These are phyloP conservation scores for Prinsepia uniflora DNA, from an alignment of 306 rosid genomes.

Conservation along the genomic window DNA sequence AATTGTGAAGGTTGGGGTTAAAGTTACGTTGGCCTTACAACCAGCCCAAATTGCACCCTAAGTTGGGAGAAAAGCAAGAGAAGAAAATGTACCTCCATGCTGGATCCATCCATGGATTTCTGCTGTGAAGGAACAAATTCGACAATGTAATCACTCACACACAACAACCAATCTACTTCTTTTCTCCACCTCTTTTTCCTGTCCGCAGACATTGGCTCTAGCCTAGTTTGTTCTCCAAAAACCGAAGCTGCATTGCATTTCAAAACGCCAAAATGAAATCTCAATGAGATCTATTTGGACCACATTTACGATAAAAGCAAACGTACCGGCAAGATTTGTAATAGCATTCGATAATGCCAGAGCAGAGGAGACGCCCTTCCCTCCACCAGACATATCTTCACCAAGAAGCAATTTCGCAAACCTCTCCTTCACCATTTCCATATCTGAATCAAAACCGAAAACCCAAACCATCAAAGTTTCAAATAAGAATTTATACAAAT, in stretches of 20 bases:
- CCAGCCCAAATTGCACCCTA: no score
- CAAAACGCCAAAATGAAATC: background rate
- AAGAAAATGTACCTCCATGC: slow-evolving; percentile 69
- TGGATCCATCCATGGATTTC: slow-evolving; percentile 66
- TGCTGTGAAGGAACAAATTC: slow-evolving; percentile 92
- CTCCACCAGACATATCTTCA: slow-evolving; percentile 99
- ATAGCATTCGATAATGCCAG: slow-evolving; percentile 96
- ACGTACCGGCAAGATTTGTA: slow-evolving; percentile 91
- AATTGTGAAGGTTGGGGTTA: no score
- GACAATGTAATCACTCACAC: slow-evolving; percentile 74
- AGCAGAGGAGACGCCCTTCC: slow-evolving; percentile 95
- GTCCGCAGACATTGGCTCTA: slow-evolving; percentile 79
- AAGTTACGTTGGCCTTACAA: no score
- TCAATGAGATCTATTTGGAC: background rate
- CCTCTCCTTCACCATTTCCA: slow-evolving; percentile 93
- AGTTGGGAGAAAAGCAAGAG: no score
- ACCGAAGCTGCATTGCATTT: slow-evolving; percentile 70
- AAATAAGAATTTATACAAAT: background rate
- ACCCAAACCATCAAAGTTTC: background rate
- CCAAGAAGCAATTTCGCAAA: slow-evolving; percentile 87
- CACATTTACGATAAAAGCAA: background rate
- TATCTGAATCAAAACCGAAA: slow-evolving; percentile 56
- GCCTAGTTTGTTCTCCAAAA: slow-evolving; percentile 78
- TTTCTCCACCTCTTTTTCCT: slow-evolving; percentile 83
- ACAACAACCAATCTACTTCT: slow-evolving; percentile 84